Evolutionary conservation across 2,329 filamentous ascomycete genomes (phyloP), one percentile per base, ranked within the genome.

Genomic region (Phoma sp.): DNA sequence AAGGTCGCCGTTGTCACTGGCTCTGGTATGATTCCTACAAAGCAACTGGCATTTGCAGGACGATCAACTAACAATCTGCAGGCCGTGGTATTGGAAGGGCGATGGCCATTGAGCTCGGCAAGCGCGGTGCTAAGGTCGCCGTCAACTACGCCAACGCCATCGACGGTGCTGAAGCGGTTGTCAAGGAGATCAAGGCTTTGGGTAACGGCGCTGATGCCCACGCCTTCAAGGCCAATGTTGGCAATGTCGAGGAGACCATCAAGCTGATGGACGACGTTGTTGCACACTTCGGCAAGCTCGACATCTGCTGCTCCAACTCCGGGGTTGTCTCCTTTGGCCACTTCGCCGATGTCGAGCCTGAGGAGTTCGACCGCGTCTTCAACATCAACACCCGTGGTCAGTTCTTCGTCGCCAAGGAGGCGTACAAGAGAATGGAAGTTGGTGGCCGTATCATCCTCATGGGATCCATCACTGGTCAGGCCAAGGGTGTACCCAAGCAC

Each of bases 261-360:
- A 74, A 76, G 56, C 78, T 91, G 64, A 89, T 91, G 78, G 80
- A 84, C 53, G 75, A 88, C 69, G 86, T 86, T 49, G 79, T 86
- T 60, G 77, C 78, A 64, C 79, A 84, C 73, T 91, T 86, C 70
- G 87, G 87, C 74, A 82, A 85, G 74, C 81, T 90, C 69, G 81
- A 90, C 77, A 88, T 90, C 64, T 87, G 88, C 68, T 85, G 84
- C 80, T 88, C 85, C 70, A 90, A 90, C 81, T 85, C 84, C 40
- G 87, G 82, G 62, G 82, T 82, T 50, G 80, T 82, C 32, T 79
- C 77, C 39, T 82, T 82, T 70, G 80, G 80, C 55, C 80, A 82
- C 72, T 72, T 82, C 64, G 81, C 81, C 73, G 80, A 82, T 56
- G 80, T 82, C 40, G 78, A 78, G 40, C 80, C 81, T 71, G 82